Evolutionary conservation across 805 yeast genomes (phyloP), one percentile per base, ranked within the genome.

Genomic region (Metschnikowia bowlesiae): DNA sequence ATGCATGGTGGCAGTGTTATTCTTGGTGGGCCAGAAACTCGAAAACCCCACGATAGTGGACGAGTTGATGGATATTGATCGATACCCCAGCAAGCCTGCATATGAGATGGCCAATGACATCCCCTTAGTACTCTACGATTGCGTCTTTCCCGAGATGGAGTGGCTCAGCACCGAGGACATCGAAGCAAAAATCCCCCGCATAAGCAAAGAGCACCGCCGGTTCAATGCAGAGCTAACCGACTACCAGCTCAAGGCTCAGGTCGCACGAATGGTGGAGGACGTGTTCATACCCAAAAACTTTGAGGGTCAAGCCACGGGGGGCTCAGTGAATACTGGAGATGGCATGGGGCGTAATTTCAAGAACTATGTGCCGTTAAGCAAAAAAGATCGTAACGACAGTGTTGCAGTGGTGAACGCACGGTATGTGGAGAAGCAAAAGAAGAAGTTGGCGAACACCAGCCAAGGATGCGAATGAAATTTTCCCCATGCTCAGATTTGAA

Each of bases 31-130:
- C 0, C 96, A 90, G 65, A 73, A 73, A 13, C 74, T 80, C 18
- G 99, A 94, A 65, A 50, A 63, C 0, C 85, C 89, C 0, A 60
- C 66, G 0, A 66, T 89, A 0, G 73, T 94, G 1, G 65, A 66
- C 10, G 76, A 81, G 2, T 69, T 94, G 51, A 64, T 91, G 40
- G 78, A 92, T 59, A 69, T 81, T 1, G 73, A 71, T 4, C 70
- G 67, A 37, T 72, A 68, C 46, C 89, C 95, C 0, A 68, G 80
- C 31, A 82, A 84, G 55, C 99, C 99, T 1, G 69, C 77, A 3
- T 94, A 86, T 62, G 90, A 83, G 39, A 88, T 92, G 88, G 98
- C 96, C 0, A 80, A 85, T 62, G 98, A 92, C 56, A 70, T 85
- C 6, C 99, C 99, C 1, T 72, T 94, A 57, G 84, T 92, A 3